Evolutionary conservation across 306 rosid genomes (phyloP).

Genomic region (Benincasa hispida): DNA sequence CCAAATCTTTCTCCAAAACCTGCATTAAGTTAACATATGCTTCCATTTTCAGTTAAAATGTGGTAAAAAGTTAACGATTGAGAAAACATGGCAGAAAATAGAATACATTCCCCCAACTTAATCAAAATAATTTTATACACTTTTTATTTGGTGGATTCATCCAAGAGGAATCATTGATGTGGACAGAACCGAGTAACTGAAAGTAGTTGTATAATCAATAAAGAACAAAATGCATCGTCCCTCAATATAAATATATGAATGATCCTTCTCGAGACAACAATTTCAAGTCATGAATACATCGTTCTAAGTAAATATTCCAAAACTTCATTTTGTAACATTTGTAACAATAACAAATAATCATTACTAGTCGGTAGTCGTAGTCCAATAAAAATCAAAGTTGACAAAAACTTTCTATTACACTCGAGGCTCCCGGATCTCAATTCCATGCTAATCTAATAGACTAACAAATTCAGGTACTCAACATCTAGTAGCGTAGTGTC

Average conservation of each 20-base stretch:
- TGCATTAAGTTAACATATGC: slow-evolving; percentile 26
- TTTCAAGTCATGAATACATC: background rate
- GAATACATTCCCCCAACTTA: background rate
- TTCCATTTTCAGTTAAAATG: slow-evolving; percentile 13
- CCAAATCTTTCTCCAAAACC: slow-evolving; percentile 97
- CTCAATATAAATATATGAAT: background rate
- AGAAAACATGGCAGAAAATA: background rate
- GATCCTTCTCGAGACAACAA: background rate
- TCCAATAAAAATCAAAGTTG: slow-evolving; percentile 5
- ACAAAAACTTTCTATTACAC: background rate
- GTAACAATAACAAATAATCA: background rate
- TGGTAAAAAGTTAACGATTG: background rate
- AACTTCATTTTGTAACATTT: background rate
- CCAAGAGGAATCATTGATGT: background rate
- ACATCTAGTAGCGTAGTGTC: background rate
- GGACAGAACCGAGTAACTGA: background rate
- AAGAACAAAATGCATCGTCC: background rate
- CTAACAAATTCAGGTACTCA: background rate
- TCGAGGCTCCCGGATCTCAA: background rate
- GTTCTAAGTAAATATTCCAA: background rate
- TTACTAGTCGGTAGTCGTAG: no score
- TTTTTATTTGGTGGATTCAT: background rate
- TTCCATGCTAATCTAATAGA: background rate
- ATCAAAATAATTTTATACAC: background rate
- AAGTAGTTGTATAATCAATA: background rate